phyloP scores from a whole-genome alignment of 202 grass and related monocot genomes.

The Thinopyrum obtusiflorum region DNA sequence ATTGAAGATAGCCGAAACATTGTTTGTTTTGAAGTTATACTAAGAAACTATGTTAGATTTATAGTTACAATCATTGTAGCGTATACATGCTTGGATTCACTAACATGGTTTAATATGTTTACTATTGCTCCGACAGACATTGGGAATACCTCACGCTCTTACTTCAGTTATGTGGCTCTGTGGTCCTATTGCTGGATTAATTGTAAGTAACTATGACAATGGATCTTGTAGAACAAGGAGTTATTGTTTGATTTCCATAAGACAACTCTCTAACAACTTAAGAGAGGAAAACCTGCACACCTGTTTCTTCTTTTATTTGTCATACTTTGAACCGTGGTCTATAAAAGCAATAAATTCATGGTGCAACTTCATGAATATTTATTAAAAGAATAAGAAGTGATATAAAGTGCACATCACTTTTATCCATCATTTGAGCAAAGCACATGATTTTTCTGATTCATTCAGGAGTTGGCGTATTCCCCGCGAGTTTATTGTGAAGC shows the following conservation, averaged over 20 bases:
- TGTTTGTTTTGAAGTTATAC: background rate
- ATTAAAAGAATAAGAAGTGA: background rate
- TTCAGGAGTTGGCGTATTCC: too few species aligned
- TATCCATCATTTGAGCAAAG: background rate
- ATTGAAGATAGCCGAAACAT: background rate
- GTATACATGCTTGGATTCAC: background rate
- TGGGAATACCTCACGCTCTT: slow-evolving; percentile 78
- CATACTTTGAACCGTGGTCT: background rate
- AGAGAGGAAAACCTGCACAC: background rate
- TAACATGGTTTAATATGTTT: background rate
- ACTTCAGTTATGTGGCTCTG: slow-evolving; percentile 90
- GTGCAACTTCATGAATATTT: background rate
- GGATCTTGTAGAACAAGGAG: background rate
- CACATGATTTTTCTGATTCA: background rate
- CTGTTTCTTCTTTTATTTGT: background rate
- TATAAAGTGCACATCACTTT: background rate
- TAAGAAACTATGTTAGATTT: background rate
- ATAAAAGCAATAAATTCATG: background rate
- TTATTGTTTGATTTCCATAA: background rate
- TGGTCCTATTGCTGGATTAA: slow-evolving; percentile 78
- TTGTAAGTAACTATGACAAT: slow-evolving; percentile 41
- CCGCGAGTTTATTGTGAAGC: background rate
- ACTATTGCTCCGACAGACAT: slow-evolving; percentile 45
- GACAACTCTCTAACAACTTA: background rate
- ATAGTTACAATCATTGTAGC: background rate